Percentiles rank a stretch among this genome's conserved stretches.
Evolutionary conservation across 2,329 filamentous ascomycete species (phyloP).

Genomic region (Phialocephala sp.): DNA sequence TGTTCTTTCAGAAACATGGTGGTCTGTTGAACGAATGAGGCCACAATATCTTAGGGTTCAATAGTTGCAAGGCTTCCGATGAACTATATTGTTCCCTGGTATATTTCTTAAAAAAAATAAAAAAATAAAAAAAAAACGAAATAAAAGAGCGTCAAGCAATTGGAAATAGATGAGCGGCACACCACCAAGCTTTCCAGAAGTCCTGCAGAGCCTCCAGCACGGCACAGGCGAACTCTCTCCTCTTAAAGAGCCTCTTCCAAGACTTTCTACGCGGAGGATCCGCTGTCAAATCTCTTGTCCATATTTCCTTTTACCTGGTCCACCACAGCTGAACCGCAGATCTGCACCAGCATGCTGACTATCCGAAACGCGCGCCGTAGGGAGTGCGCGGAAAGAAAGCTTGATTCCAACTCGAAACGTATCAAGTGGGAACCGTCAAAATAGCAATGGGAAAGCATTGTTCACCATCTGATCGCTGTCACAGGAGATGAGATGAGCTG

Average conservation of each 20-base stretch:
- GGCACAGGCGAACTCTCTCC: neutral
- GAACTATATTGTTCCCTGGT: neutral
- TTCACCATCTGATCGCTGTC: neutral
- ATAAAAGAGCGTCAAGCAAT: slow-evolving; percentile 8
- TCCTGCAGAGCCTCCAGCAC: neutral
- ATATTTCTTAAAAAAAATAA: neutral
- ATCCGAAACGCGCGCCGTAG: slow-evolving; percentile 20
- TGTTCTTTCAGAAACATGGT: slow-evolving; percentile 24
- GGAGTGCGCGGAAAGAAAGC: slow-evolving; percentile 15
- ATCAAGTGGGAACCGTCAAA: neutral
- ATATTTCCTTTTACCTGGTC: slow-evolving; percentile 18
- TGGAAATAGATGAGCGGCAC: neutral
- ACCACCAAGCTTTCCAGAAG: slow-evolving; percentile 13
- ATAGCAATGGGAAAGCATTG: slow-evolving; percentile 1
- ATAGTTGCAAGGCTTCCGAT: neutral
- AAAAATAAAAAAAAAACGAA: neutral
- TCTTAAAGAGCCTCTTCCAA: slow-evolving; percentile 6
- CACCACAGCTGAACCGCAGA: neutral
- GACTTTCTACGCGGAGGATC: slow-evolving; percentile 5
- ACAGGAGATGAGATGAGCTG: slow-evolving; percentile 9
- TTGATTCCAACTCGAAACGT: slow-evolving; percentile 19
- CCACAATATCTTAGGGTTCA: neutral
- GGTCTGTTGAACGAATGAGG: neutral
- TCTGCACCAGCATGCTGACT: slow-evolving; percentile 12
- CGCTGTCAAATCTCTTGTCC: slow-evolving; percentile 8